Evolutionary conservation across 768 basidiomycete species (phyloP), one percentile per base, ranked within the genome.

Genomic region (Roridomyces roridus): DNA sequence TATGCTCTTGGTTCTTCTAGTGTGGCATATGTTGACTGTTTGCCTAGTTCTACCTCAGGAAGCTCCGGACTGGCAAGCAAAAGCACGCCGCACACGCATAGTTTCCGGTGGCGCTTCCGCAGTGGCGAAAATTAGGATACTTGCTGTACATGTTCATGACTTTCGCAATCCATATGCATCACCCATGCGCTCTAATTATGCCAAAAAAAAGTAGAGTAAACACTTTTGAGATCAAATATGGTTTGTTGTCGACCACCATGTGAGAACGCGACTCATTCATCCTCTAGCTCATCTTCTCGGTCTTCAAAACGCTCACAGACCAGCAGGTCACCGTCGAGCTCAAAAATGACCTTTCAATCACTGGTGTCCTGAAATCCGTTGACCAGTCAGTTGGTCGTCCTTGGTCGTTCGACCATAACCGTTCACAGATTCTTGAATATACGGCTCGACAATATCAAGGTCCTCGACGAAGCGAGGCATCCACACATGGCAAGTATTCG

Each of bases 301-400:
- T 98, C 24, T 98, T 99, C 88, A 98, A 98, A 77, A 98, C 97
- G 9, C 86, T 99, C 28, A 98, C 96, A 10, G 95, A 98, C 75
- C 96, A 98, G 70, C 86, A 89, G 68, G 96, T 98, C 67, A 94
- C 92, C 5, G 96, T 97, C 62, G 95, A 98, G 72, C 87, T 99
- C 68, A 99, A 99, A 79, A 99, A 99, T 77, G 97, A 98, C 74
- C 86, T 98, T 50, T 94, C 91, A 18, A 97, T 99, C 72, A 94
- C 91, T 10, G 96, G 96, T 1, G 89, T 92, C 24, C 76, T 99
- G 65, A 97, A 97, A 82, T 97, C 94, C 28, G 96, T 99, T 47
- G 96, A 99, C 80, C 96, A 99, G 96, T 83, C 46, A 44, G 35
- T 39, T 23, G 18, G 18, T n/a, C 20, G 12, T 31, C 42, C 20